Base-by-base conservation (phyloP, 306 rosid species). In the Biancaea sappan region DNA sequence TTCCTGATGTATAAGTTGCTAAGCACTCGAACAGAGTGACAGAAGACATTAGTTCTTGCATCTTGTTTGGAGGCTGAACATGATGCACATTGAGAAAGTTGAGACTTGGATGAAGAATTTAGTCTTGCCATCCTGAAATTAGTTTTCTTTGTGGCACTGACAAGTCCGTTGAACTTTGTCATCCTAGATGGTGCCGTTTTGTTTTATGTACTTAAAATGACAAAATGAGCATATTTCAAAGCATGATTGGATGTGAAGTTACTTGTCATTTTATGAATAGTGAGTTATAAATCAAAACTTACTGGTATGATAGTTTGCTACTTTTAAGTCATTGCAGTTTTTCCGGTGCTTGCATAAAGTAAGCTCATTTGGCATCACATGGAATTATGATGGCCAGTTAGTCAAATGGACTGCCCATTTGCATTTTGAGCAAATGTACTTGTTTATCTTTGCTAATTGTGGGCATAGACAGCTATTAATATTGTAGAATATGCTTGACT, bases 1-100 rank as follows among this genome's bases (percentile, higher is more conserved):
- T 73, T 81, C 63, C 62, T 73, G 21, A 66, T 74, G 79, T 53
- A 37, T 22, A 51, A 52, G 56, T 74, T 76, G 61, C 38, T 32
- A 56, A 16, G 66, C 13, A 15, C 37, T 9, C 64, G 58, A 21
- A 61, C 16, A 46, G 21, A 51, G 5, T 10, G 15, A 13, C 40
- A 21, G 8, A 73, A 40, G 32, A 24, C 34, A 6, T 31, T 32
- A 34, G 31, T 59, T 29, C 41, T 46, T 51, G 59, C 38, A 50
- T 68, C 65, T 78, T 70, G 37, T 72, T 40, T 48, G 34, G 41
- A 57, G 65, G 80, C 18, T 66, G 66, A 48, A 32, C 48, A 47
- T 60, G 41, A 51, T 40, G 19, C 57, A n/a, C 37, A 31, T 21
- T 74, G 43, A 47, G 51, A 50, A 37, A 80, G 50, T 41, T 48